Evolutionary conservation across 2,329 filamentous ascomycete species (phyloP), one percentile per base, ranked within the genome.

Genomic region (Bretziella fagacearum): DNA sequence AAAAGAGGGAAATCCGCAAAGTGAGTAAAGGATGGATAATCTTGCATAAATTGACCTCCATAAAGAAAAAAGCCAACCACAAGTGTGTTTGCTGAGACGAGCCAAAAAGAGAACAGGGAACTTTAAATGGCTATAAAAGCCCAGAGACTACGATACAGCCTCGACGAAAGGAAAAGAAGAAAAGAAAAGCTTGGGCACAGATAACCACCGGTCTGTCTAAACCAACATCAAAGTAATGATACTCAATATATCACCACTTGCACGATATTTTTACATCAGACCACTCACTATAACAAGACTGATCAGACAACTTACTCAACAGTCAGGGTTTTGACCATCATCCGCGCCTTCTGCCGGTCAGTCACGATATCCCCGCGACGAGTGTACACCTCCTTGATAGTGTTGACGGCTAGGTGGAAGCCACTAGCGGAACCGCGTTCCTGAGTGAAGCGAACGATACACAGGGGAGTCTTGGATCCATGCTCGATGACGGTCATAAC

Each of bases 381-480:
- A 53, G 68, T 69, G 59, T 93, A 77, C 13, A 84, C 73, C 17
- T 73, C 68, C 53, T 79, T 72, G 55, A 95, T 69, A 2, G 81
- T 81, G 50, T 86, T 81, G 22, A 93, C 74, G 7, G 94, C 82
- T 57, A 77, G 79, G 59, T 84, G 74, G 64, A 96, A 93, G 55
- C 82, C 91, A 56, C 81, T 91, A 30, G 84, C 86, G 1, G 89
- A 87, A n/a, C 89, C 91, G 49, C 79, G 79, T 58, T 91, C 85
- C 58, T 95, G 87, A 1, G 83, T 89, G 60, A 95, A 84, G 29
- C 84, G 80, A 25, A 84, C 77, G 53, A 95, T 77, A 59, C 81
- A 83, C 46, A 95, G 71, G 40, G 79, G 79, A 39, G 76, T 78
- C 53, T 77, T 79, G 56, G 75, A 79, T 41, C 84, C 84, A 57